phyloP scores from a whole-genome alignment of 805 yeast species.

The Kluyveromyces wickerhamii region DNA sequence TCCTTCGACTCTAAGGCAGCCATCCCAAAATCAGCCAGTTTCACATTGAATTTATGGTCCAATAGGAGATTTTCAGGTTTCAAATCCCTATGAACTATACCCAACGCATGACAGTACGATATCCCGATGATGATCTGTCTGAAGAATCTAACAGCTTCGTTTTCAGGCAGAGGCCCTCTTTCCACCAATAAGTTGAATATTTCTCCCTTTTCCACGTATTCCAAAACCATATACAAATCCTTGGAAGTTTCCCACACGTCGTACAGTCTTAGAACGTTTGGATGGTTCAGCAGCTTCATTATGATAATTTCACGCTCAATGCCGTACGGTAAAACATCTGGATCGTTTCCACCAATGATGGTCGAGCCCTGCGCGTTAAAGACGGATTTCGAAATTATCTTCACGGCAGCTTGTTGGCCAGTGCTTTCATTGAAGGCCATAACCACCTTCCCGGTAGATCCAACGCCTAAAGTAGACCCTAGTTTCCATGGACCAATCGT shows the following conservation, averaged over 20 bases:
- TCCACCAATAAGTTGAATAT: conserved; percentile 85
- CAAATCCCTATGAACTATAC: conserved; percentile 82
- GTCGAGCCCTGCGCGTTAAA: conserved; percentile 35
- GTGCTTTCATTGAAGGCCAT: conserved; percentile 80
- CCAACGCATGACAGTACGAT: conserved; percentile 75
- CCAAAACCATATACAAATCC: conserved; percentile 77
- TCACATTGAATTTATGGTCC: conserved; percentile 80
- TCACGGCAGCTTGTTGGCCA: conserved; percentile 91
- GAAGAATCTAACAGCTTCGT: conserved; percentile 85
- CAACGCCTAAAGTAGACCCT: conserved; percentile 90
- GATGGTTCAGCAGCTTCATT: conserved; percentile 73
- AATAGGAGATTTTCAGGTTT: conserved; percentile 74
- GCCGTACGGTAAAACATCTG: conserved; percentile 67
- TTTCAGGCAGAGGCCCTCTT: conserved; percentile 79
- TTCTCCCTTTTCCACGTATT: conserved; percentile 97
- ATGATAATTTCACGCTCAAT: conserved; percentile 80
- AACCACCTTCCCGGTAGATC: conserved; percentile 93
- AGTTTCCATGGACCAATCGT: conserved; percentile 90
- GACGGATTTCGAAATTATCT: conserved; percentile 83
- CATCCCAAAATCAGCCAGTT: conserved; percentile 98
- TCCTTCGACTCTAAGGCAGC: conserved; percentile 88
- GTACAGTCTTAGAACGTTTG: conserved; percentile 67
- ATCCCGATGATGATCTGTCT: conserved; percentile 80
- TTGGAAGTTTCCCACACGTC: conserved; percentile 86
- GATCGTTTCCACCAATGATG: conserved; percentile 38